Evolutionary conservation across 345 rosid genomes (phyloP).

Genomic region (Ceriops zippeliana): DNA sequence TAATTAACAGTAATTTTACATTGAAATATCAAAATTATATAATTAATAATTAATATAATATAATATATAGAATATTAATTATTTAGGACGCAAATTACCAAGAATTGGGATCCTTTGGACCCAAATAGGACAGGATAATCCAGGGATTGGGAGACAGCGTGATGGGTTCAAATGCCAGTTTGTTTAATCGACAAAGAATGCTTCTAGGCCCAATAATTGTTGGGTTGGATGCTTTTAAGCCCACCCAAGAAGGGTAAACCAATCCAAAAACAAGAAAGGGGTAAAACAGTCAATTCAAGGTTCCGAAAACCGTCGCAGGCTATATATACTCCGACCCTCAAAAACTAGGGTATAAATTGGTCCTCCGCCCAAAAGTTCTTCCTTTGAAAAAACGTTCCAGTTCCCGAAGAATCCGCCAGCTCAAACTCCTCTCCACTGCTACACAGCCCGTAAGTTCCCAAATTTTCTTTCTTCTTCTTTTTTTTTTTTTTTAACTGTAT

Average conservation of each 20-base stretch:
- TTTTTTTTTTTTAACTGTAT: neutral
- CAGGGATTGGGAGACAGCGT: too few relatives aligned
- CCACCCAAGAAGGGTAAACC: too few relatives aligned
- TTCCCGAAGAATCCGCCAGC: conserved; percentile 5
- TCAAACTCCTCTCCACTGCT: conserved; percentile 22
- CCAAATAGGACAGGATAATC: too few relatives aligned
- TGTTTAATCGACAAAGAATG: conserved; percentile 21
- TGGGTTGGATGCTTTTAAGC: too few relatives aligned
- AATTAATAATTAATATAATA: too few relatives aligned
- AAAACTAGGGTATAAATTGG: conserved; percentile 82
- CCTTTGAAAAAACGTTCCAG: conserved; percentile 30
- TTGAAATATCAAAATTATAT: too few relatives aligned
- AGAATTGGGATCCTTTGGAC: too few relatives aligned
- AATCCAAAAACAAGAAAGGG: neutral
- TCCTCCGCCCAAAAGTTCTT: conserved; percentile 57
- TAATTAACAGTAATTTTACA: too few relatives aligned
- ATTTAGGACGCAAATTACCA: too few relatives aligned
- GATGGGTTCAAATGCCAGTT: too few relatives aligned
- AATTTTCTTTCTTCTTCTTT: neutral
- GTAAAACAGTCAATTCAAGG: conserved; percentile 22
- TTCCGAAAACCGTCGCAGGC: conserved; percentile 29
- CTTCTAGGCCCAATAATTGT: conserved; percentile 45
- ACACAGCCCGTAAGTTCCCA: conserved; percentile 25
- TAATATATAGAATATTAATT: too few relatives aligned
- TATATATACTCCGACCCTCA: conserved; percentile 67